These are phyloP conservation scores for Mycena alexandri DNA, from an alignment of 768 basidiomycete genomes.

Conservation along the genomic window DNA sequence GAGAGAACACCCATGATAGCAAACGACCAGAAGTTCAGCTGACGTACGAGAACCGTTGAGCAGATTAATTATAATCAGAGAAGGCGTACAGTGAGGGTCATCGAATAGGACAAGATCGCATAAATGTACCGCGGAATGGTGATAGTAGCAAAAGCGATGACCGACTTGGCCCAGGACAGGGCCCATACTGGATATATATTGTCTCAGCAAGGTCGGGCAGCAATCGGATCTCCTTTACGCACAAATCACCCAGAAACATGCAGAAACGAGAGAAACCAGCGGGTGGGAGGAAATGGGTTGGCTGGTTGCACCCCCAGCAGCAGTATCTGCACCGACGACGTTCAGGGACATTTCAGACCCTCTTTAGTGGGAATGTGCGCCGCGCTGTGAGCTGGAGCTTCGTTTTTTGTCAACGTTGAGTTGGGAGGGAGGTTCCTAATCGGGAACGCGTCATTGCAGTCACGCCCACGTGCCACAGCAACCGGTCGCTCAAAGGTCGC, in stretches of 20 bases:
- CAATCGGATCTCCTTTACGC: conserved; percentile 49
- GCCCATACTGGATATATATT: conserved; percentile 73
- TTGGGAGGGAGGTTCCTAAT: too few relatives aligned
- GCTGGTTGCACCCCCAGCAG: not conserved
- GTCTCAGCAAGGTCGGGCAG: conserved; percentile 26
- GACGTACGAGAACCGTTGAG: conserved; percentile 11
- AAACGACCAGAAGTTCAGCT: conserved; percentile 95
- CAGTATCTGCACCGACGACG: conserved; percentile 6
- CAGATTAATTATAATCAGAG: conserved; percentile 11
- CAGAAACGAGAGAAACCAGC: conserved; percentile 80
- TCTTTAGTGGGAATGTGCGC: not conserved
- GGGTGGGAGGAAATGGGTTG: conserved; percentile 62
- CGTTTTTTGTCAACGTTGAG: too few relatives aligned
- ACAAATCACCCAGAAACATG: conserved; percentile 89
- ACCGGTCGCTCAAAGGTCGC: too few relatives aligned
- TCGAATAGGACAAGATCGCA: conserved; percentile 84
- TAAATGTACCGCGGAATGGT: conserved; percentile 86
- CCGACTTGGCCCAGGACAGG: conserved; percentile 79
- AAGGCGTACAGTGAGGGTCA: conserved; percentile 83
- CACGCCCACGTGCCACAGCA: too few relatives aligned
- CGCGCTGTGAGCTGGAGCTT: too few relatives aligned
- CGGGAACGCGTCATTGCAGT: too few relatives aligned
- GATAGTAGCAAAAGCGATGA: conserved; percentile 86
- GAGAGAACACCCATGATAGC: conserved; percentile 80
- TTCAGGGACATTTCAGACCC: not conserved